Evolutionary conservation across 139 green algal genomes (phyloP).

Genomic region (Auxenochlorella protothecoides): DNA sequence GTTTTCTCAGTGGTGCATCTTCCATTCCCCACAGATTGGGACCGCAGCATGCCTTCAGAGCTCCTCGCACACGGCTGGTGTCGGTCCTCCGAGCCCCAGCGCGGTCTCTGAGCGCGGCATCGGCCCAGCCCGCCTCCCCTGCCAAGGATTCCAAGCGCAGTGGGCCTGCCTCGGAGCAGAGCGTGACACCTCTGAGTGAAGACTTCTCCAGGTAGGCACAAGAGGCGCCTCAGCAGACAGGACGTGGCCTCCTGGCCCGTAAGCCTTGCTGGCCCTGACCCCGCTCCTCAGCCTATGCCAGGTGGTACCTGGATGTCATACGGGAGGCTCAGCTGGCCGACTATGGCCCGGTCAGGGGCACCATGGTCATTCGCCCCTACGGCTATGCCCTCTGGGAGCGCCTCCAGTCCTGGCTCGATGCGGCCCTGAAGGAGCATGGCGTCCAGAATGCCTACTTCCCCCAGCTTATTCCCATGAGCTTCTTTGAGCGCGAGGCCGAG

Average conservation of each 20-base stretch:
- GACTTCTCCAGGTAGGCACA: conserved; percentile 62
- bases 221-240: neutral
- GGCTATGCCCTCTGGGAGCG: conserved; percentile 75
- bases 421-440: conserved; percentile 69
- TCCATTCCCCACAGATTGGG: too few species aligned
- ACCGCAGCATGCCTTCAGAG: too few species aligned
- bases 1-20: too few species aligned
- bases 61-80: too few species aligned
- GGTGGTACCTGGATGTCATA: conserved; percentile 96
- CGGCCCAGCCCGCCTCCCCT: too few species aligned
- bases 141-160: too few species aligned
- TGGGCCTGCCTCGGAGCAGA: too few species aligned
- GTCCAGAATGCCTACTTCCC: conserved; percentile 95
- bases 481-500: conserved; percentile 95
- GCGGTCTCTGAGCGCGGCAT: too few species aligned
- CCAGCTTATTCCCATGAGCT: conserved; percentile 94
- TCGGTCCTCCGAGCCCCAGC: too few species aligned
- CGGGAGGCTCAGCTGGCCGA: conserved; percentile 87
- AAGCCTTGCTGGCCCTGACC: too few species aligned
- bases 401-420: conserved; percentile 35
- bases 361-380: conserved; percentile 98
- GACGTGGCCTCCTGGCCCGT: too few species aligned
- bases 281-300: neutral
- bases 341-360: conserved; percentile 95
- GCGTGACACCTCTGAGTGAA: conserved; percentile 68